These are phyloP conservation scores for Aspergillus cristatus DNA, from an alignment of 495 filamentous ascomycete species.

Conservation along the genomic window DNA sequence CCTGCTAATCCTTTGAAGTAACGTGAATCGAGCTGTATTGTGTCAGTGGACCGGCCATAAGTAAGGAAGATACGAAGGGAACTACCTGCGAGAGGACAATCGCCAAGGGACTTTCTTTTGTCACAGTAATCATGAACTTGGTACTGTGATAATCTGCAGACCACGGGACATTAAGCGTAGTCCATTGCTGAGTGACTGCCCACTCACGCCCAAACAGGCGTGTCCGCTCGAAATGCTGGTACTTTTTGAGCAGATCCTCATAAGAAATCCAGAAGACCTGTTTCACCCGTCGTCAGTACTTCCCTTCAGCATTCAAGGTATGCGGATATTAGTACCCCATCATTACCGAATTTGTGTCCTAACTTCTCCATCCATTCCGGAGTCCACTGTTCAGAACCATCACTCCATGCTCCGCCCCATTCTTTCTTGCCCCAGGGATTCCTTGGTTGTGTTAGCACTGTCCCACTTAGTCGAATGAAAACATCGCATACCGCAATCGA, in stretches of 20 bases:
- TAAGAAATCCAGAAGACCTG: conserved; percentile 65
- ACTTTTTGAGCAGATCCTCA: conserved; percentile 75
- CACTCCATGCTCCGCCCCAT: conserved; percentile 78
- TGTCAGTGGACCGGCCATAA: neutral
- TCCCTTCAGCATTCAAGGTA: neutral
- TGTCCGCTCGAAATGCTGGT: conserved; percentile 73
- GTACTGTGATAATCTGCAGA: conserved; percentile 75
- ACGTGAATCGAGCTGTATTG: conserved; percentile 61
- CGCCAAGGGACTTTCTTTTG: conserved; percentile 59
- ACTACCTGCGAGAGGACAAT: conserved; percentile 64
- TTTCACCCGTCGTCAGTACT: conserved; percentile 9
- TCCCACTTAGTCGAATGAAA: neutral
- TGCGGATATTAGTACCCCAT: conserved; percentile 42
- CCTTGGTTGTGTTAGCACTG: conserved; percentile 22
- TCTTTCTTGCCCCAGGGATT: conserved; percentile 87
- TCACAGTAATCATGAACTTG: conserved; percentile 65
- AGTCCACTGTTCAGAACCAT: conserved; percentile 89
- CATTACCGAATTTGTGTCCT: conserved; percentile 78
- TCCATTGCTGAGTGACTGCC: conserved; percentile 79
- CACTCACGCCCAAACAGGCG: conserved; percentile 80
- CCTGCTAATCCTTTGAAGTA: conserved; percentile 80
- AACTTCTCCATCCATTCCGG: conserved; percentile 75
- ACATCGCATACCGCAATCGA: conserved; percentile 48
- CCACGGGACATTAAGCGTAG: conserved; percentile 77
- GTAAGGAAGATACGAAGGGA: neutral